Conservation (phyloP, 352 stramenopile species). For the Pythium rishiriense region DNA sequence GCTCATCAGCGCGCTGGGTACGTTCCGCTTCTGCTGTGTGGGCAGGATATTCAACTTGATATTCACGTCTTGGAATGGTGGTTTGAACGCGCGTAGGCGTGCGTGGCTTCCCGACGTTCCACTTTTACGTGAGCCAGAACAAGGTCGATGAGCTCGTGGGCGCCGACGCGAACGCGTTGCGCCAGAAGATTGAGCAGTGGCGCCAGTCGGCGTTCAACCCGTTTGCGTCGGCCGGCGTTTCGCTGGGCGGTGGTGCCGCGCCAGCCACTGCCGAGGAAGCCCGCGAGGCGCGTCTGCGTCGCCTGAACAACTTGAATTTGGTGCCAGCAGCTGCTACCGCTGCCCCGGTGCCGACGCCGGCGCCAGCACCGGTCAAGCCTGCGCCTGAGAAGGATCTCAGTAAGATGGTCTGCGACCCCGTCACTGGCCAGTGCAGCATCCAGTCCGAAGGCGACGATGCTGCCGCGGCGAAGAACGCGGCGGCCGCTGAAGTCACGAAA, state of each 20-base stretch:
- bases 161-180: conserved; percentile 79
- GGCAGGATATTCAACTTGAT: too few relatives aligned
- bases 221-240: conserved; percentile 73
- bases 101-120: conserved; percentile 89
- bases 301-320: conserved; percentile 68
- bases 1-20: conserved; percentile 70
- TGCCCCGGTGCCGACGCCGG: conserved; percentile 18
- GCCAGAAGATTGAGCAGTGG: conserved; percentile 88
- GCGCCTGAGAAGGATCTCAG: conserved; percentile 31
- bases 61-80: neutral
- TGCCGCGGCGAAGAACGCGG: conserved; percentile 16
- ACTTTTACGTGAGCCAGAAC: conserved; percentile 88
- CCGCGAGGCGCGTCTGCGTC: conserved; percentile 76
- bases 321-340: conserved; percentile 36
- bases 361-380: conserved; percentile 15
- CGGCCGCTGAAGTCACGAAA: conserved; percentile 25
- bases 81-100: conserved; percentile 38
- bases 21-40: conserved; percentile 9
- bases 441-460: conserved; percentile 27
- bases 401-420: conserved; percentile 69
- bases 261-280: conserved; percentile 51
- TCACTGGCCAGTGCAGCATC: conserved; percentile 52
- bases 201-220: conserved; percentile 85
- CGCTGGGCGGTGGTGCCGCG: conserved; percentile 43
- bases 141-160: conserved; percentile 90